Base-by-base conservation (phyloP, 2,329 filamentous ascomycete genomes). In the Ascochyta pisi region DNA sequence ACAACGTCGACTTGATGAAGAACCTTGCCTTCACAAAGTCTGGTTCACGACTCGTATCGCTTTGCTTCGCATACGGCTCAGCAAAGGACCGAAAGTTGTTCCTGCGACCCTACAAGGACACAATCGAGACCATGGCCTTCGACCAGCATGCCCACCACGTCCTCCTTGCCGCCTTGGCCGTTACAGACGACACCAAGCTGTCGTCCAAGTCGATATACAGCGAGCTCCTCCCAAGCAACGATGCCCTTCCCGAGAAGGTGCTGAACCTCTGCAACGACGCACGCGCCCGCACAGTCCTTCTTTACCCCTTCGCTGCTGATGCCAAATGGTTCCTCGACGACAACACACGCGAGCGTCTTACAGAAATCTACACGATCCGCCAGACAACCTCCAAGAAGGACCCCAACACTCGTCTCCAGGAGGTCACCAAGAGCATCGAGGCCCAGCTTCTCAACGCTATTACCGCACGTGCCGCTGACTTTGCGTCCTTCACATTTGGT, bases 11-110 rank as follows among this genome's bases (percentile, higher is more conserved):
- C 74, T 78, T 97, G 60, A 83, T 95, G 62, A 96, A 96, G 82
- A 98, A 98, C 75, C 85, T 99, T 80, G 93, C 93, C 6, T 99
- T 99, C 77, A 99, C 95, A 39, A 90, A 89, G 74, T 92, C 91
- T 8, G 95, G 95, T 6, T 87, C 92, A 41, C 85, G 90, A 33
- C 82, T 99, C 12, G 89, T 92, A 52, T 94, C 88, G 70, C 82
- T 96, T 39, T 84, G 91, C 37, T 80, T 99, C 35, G 93, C 95
- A 9, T 84, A 96, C 69, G 92, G 92, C 54, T 88, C 83, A 49
- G 92, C 95, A 62, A 99, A 99, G 79, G 94, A 98, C 77, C 88
- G 95, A 67, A 96, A 96, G 77, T 83, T 90, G 57, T 87, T 99
- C 54, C 81, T 98, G 46, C 92, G 89, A 77, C 89, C 89, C 47